Evolutionary conservation across 2,329 filamentous ascomycete species (phyloP).

Genomic region (Knoxdaviesia capensis): DNA sequence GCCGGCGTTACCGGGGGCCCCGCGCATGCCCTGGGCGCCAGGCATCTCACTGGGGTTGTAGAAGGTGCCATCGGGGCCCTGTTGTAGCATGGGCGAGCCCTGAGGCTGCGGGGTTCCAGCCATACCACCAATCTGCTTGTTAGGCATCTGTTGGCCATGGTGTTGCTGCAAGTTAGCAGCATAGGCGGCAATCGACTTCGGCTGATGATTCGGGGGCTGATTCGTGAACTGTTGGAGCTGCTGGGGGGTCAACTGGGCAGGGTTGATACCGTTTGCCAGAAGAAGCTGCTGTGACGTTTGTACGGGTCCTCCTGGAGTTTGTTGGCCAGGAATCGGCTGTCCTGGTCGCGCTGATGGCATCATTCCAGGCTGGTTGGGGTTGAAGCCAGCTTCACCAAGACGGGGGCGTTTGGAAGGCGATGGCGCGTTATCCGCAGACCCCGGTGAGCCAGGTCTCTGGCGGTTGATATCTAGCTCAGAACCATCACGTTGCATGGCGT

Average conservation of each 20-base stretch:
- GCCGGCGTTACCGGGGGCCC: conserved; percentile 23
- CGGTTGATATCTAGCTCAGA: conserved; percentile 74
- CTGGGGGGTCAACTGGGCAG: conserved; percentile 49
- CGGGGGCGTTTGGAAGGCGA: conserved; percentile 83
- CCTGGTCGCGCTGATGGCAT: conserved; percentile 53
- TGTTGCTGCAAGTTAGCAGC: conserved; percentile 67
- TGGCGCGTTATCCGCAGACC: conserved; percentile 67
- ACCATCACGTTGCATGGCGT: conserved; percentile 73
- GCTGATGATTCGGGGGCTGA: conserved; percentile 40
- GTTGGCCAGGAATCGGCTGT: conserved; percentile 53
- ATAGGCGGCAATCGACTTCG: conserved; percentile 77
- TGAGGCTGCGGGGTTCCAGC: conserved; percentile 50
- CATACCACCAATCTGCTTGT: conserved; percentile 60
- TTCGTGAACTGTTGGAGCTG: conserved; percentile 49
- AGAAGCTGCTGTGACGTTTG: conserved; percentile 39
- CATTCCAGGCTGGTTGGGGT: conserved; percentile 49
- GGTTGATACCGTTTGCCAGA: conserved; percentile 53
- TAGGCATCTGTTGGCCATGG: conserved; percentile 62
- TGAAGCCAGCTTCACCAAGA: conserved; percentile 51
- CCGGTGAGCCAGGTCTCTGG: conserved; percentile 62
- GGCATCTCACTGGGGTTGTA: conserved; percentile 29
- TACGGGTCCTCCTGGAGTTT: conserved; percentile 33
- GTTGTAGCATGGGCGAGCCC: conserved; percentile 65
- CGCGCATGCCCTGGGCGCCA: conserved; percentile 28
- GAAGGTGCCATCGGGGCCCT: conserved; percentile 45